phyloP scores from a whole-genome alignment of 2,329 filamentous ascomycete species.

The Bipolaris zeicola region DNA sequence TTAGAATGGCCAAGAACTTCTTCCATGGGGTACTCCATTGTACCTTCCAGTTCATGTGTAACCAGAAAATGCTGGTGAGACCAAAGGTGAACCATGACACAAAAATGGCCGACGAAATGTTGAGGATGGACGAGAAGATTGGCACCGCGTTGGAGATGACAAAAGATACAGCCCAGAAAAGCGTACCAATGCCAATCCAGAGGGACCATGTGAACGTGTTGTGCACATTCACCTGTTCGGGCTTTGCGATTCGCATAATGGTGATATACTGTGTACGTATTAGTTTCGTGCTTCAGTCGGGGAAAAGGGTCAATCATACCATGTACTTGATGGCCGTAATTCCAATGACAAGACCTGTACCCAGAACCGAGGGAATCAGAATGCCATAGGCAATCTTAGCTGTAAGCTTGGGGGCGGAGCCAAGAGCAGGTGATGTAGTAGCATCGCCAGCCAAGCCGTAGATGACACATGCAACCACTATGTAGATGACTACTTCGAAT shows the following conservation, averaged over 20 bases:
- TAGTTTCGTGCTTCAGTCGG: not conserved
- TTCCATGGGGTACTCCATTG: conserved; percentile 43
- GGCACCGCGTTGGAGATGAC: conserved; percentile 52
- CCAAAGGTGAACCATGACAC: conserved; percentile 69
- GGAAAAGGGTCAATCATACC: not conserved
- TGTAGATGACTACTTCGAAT: conserved; percentile 63
- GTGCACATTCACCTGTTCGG: conserved; percentile 46
- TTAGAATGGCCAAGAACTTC: conserved; percentile 53
- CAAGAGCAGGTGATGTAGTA: conserved; percentile 69
- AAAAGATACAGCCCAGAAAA: conserved; percentile 61
- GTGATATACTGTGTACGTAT: conserved; percentile 59
- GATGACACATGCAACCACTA: conserved; percentile 70
- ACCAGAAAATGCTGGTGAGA: conserved; percentile 54
- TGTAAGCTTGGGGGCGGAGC: conserved; percentile 62
- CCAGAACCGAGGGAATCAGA: conserved; percentile 71
- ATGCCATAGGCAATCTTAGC: conserved; percentile 71
- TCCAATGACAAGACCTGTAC: conserved; percentile 72
- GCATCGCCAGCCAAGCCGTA: conserved; percentile 67
- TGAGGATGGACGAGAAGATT: conserved; percentile 67
- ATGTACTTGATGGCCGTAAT: conserved; percentile 70
- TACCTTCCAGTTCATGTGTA: conserved; percentile 53
- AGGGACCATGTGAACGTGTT: conserved; percentile 62
- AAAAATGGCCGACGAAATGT: conserved; percentile 63
- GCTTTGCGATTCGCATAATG: conserved; percentile 55
- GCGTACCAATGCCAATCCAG: conserved; percentile 64